Evolutionary conservation across 257 asterid species (phyloP), one percentile per base, ranked within the genome.

Genomic region (Nicotiana knightiana): DNA sequence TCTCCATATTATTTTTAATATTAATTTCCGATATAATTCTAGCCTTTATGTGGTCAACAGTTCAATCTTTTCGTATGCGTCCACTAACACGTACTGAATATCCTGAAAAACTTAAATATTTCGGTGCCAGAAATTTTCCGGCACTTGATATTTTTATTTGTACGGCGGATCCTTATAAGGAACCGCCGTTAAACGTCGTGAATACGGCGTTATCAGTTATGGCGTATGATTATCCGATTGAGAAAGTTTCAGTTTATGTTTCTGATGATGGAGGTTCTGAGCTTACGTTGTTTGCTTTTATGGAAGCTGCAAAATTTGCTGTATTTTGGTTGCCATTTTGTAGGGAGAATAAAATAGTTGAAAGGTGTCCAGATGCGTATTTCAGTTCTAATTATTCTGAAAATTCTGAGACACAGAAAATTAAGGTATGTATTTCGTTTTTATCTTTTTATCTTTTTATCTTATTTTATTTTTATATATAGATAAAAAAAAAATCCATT

Each of bases 211-310:
- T 92, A 73, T 93, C 97, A 4, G 95, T 92, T 9, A 88, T 93
- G 95, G 93, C 95, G 13, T 93, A 91, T 0, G 97, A 93, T 48
- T 93, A 88, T 81, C 97, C 94, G 55, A 3, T 93, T n/a, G 93
- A 89, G 24, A 93, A 93, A 80, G 15, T 93, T 35, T 92, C 95
- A 37, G 88, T 93, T 6, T 93, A 90, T 79, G 92, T 93, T 80
- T 92, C 97, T 51, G 95, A 92, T 75, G 97, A 93, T 48, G 97
- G 97, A 9, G 97, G 95, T 0, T 92, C 97, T 43, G 91, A 92
- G 87, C 89, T 92, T 15, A 93, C 91, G 3, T 85, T 92, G 79
- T 93, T 92, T 81, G 94, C 91, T 76, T 88, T 93, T 85, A 85
- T 92, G 93, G 98, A 94, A 85, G 97, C 97, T 51, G 94, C 93